phyloP scores from a whole-genome alignment of 257 asterid genomes.

The Solanum acaule region DNA sequence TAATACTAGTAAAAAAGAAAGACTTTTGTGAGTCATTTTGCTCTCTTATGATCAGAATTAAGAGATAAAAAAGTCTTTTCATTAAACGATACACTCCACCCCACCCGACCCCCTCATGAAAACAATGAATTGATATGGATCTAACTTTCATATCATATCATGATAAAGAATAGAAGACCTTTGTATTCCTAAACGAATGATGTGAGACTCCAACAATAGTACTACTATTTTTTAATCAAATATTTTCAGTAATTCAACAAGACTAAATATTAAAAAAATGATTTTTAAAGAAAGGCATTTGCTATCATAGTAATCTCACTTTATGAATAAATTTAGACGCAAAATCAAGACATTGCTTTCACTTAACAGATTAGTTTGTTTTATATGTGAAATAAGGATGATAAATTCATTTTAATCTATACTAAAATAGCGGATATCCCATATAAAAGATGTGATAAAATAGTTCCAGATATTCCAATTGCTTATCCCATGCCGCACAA shows the following conservation, averaged over 20 bases:
- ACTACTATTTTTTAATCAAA: not conserved
- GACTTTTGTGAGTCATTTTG: not conserved
- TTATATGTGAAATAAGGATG: not conserved
- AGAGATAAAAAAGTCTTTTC: not conserved
- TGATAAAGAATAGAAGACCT: not conserved
- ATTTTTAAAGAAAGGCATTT: not conserved
- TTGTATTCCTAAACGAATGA: not conserved
- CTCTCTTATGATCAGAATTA: not conserved
- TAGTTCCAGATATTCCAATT: not conserved
- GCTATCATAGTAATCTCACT: not conserved
- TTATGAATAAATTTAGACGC: not conserved
- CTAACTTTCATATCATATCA: not conserved
- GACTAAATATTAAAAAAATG: not conserved
- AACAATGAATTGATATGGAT: not conserved
- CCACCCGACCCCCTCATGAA: not conserved
- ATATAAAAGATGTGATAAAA: not conserved
- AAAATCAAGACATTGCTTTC: not conserved
- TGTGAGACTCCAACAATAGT: not conserved
- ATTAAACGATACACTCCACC: not conserved
- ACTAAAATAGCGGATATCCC: not conserved
- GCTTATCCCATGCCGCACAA: not conserved
- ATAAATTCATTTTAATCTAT: not conserved
- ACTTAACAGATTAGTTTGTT: not conserved
- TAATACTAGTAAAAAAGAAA: not conserved
- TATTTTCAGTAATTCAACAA: not conserved